phyloP scores from a whole-genome alignment of 2,329 filamentous ascomycete species.

The Nemania serpens region DNA sequence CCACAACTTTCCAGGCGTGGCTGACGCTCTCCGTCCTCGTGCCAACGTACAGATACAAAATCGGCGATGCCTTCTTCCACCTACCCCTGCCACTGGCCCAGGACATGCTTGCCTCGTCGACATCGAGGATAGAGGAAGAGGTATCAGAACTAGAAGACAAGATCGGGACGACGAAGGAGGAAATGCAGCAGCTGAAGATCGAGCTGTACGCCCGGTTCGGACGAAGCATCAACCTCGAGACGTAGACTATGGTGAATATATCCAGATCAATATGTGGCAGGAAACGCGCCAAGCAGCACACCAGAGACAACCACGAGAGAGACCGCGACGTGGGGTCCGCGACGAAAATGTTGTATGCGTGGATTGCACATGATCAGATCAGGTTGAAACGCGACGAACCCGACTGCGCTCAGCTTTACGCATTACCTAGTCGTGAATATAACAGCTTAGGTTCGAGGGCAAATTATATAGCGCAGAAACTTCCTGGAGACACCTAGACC shows the following conservation, averaged over 20 bases:
- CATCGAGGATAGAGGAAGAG: slow-evolving; percentile 75
- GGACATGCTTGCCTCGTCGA: slow-evolving; percentile 75
- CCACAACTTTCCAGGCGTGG: not conserved
- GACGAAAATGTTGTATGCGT: not conserved
- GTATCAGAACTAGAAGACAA: slow-evolving; percentile 78
- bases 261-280: not conserved
- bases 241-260: slow-evolving; percentile 52
- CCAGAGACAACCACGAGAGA: not conserved
- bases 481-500: too few relatives aligned
- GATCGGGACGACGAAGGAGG: slow-evolving; percentile 74
- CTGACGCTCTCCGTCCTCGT: slow-evolving; percentile 6
- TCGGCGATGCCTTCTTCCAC: slow-evolving; percentile 94
- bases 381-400: too few relatives aligned
- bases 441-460: too few relatives aligned
- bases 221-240: slow-evolving; percentile 95
- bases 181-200: slow-evolving; percentile 90
- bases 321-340: not conserved
- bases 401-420: too few relatives aligned
- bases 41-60: slow-evolving; percentile 77
- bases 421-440: too few relatives aligned
- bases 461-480: too few relatives aligned
- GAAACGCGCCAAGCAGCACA: not conserved
- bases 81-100: slow-evolving; percentile 84
- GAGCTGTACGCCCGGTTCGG: slow-evolving; percentile 94
- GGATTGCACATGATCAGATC: not conserved